Evolutionary conservation across 192 early-diverging fungal genomes (phyloP), one percentile per base, ranked within the genome.

Genomic region (Coemansia sp.): DNA sequence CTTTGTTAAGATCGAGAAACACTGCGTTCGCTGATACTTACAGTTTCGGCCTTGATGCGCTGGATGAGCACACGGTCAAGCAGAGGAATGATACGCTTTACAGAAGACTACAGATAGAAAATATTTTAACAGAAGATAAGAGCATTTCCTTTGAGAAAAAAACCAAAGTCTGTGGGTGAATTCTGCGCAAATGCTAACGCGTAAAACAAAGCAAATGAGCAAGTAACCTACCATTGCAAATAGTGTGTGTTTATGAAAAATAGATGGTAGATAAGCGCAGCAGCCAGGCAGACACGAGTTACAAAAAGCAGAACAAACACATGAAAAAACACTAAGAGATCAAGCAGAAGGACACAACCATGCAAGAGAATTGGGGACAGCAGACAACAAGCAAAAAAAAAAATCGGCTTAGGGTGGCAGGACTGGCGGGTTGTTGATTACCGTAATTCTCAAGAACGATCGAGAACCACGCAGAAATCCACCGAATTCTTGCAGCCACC

Each of bases 11-110:
- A 46, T 46, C 39, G 11, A 46, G 39, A 9, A 3, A 46, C 39
- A 17, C 39, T 3, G 8, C 11, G 39, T 46, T 50, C 22, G 10
- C 32, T 53, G 14, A 51, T 56, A 78, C 76, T 78, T 78, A 78
- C 76, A 53, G 78, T 76, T 68, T 85, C 80, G 46, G 96, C 90
- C 88, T 99, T 98, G 79, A 98, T 78, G 64, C 96, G 93, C 86
- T 98, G 91, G 64, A 99, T 87, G 42, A 99, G 90, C 57, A 99
- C 94, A 62, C 98, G 92, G 88, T 98, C 97, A 69, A 98, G 90
- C 74, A 98, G 90, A 58, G 98, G 98, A 59, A 98, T 86, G 75
- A 99, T 93, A 63, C 89, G 88, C 88, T 94, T 95, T 66, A 86
- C 74, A 32, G 61, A 68, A 58, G 74, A 72, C 70, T 66, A 55